Evolutionary conservation across 2,329 filamentous ascomycete genomes (phyloP), one percentile per base, ranked within the genome.

Genomic region (Colletotrichum sublineola): DNA sequence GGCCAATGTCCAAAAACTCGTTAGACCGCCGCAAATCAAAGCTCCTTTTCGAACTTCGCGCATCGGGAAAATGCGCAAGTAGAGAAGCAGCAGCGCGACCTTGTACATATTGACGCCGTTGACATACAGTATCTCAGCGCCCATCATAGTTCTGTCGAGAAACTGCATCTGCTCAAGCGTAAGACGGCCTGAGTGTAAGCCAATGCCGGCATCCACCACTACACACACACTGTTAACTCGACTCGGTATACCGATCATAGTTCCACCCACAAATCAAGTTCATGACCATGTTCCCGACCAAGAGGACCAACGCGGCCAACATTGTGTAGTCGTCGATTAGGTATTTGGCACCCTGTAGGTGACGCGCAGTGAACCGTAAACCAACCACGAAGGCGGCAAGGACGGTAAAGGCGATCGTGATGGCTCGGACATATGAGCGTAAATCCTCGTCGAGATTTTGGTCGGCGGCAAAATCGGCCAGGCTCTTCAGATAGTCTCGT

Each of bases 21-120:
- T 73, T 8, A 73, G 4, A 9, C 70, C 65, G 14, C 70, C 70
- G 5, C 70, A 73, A 15, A 73, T 73, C 55, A 61, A 61, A 5
- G 70, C 70, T 2, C 70, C 70, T 20, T 50, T 73, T 11, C 78
- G 78, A 20, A 83, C 80, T 0, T 56, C 70, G 3, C 58, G 74
- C 0, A 77, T 77, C 0, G 82, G 81, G 46, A 85, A 85, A 62
- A 86, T 82, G 38, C 81, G 78, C 5, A 84, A 76, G 65, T 85
- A 86, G 70, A 86, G 83, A 55, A 82, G 78, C 5, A 85, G 74
- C 12, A 86, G 74, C 1, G 83, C 82, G 7, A 84, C 74, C 73
- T 85, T 85, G 67, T 73, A 73, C 5, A 73, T 55, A 24, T 73
- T 73, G 53, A 73, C 70, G 48, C 70, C 70, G 33, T 73, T 73